Percentiles rank a stretch among this genome's conserved stretches.
These are phyloP conservation scores for Solanum virginianum DNA, from an alignment of 257 asterid genomes.

Conservation along the genomic window DNA sequence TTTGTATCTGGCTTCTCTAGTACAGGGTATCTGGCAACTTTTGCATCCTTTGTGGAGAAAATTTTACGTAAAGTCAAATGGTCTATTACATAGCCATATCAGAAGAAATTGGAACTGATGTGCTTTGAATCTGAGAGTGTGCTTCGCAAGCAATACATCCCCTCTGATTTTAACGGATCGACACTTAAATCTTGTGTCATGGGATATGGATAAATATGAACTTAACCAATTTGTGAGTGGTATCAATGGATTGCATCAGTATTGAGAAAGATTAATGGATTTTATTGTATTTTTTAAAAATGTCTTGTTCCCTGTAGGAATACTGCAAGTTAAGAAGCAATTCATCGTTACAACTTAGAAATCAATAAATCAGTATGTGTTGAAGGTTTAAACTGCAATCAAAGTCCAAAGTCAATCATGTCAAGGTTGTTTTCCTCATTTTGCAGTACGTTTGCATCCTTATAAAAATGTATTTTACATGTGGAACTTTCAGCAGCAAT, in stretches of 20 bases:
- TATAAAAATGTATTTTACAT: not conserved
- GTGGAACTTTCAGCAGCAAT: not conserved
- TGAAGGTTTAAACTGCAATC: not conserved
- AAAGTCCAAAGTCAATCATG: not conserved
- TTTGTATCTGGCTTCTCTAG: not conserved
- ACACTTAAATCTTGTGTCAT: not conserved
- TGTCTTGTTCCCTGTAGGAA: not conserved
- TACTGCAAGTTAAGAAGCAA: not conserved
- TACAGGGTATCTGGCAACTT: not conserved
- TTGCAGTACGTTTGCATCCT: not conserved
- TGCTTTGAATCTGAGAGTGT: not conserved
- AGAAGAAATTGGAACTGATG: not conserved
- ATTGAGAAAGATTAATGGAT: not conserved
- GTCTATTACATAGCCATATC: not conserved
- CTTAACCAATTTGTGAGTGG: not conserved
- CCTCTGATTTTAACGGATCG: not conserved
- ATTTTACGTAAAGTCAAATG: not conserved
- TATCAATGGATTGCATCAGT: not conserved
- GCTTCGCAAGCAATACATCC: not conserved
- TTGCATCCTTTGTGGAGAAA: not conserved
- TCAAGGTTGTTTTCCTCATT: not conserved
- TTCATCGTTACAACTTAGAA: not conserved
- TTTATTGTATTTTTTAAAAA: not conserved
- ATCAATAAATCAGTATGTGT: not conserved
- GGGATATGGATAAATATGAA: not conserved